Evolutionary conservation across 257 asterid genomes (phyloP).

Genomic region (Capsicum baccatum): DNA sequence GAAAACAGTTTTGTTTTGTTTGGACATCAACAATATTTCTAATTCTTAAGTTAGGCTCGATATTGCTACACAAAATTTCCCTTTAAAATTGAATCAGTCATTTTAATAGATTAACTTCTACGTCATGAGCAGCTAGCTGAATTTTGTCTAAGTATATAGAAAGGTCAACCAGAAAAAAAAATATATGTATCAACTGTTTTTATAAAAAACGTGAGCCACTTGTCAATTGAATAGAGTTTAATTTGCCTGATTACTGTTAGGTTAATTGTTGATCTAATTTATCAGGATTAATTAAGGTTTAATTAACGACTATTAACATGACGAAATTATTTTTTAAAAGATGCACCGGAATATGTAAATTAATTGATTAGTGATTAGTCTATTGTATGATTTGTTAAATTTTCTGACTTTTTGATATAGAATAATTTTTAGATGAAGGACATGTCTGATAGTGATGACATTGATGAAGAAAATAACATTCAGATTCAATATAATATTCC

Average conservation of each 20-base stretch:
- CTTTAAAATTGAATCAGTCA: not conserved
- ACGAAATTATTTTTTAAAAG: not conserved
- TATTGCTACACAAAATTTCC: not conserved
- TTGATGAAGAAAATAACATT: not conserved
- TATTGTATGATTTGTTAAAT: not conserved
- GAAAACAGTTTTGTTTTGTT: not conserved
- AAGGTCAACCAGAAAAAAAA: not conserved
- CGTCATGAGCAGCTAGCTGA: not conserved
- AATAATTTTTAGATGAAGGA: not conserved
- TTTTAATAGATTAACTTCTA: not conserved
- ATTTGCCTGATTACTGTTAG: not conserved
- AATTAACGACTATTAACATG: not conserved
- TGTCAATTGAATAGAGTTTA: not conserved
- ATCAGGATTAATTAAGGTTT: not conserved
- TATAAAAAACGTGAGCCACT: not conserved
- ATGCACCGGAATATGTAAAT: not conserved
- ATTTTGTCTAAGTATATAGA: not conserved
- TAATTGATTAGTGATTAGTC: not conserved
- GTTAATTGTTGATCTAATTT: not conserved
- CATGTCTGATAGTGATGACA: conserved; percentile 10
- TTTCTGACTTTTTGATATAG: not conserved
- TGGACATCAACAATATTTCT: not conserved
- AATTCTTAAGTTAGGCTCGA: not conserved
- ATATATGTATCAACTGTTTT: not conserved
- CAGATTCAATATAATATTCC: not conserved